phyloP scores from a whole-genome alignment of 805 yeast genomes.

The Teunomyces funiuensis region DNA sequence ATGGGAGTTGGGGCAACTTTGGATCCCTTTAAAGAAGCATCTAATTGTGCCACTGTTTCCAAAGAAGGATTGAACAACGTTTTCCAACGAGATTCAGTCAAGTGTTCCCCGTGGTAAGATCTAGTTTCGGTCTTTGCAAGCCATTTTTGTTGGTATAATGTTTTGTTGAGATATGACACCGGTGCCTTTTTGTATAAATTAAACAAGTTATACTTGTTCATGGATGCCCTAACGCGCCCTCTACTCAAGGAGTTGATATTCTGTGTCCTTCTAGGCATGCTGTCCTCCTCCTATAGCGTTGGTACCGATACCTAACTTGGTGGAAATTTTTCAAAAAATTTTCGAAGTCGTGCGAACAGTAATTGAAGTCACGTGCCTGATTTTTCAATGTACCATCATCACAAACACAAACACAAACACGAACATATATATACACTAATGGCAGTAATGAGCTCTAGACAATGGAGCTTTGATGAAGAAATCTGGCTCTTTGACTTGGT shows the following conservation, averaged over 20 bases:
- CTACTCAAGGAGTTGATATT: constrained; percentile 58
- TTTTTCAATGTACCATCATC: neutral
- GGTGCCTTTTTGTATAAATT: constrained; percentile 76
- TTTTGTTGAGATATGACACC: constrained; percentile 52
- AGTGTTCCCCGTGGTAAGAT: constrained; percentile 92
- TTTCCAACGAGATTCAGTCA: constrained; percentile 83
- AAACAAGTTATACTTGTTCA: constrained; percentile 89
- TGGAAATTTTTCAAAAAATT: constrained; percentile 2
- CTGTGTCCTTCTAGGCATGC: constrained; percentile 64
- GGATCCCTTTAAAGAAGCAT: constrained; percentile 69
- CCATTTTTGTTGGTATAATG: constrained; percentile 93
- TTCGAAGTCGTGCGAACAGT: constrained; percentile 4
- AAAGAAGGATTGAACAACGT: constrained; percentile 65
- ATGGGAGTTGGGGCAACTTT: constrained; percentile 68
- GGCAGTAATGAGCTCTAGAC: constrained; percentile 11
- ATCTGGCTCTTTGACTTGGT: constrained; percentile 58
- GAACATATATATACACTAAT: neutral
- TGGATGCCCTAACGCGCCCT: constrained; percentile 81
- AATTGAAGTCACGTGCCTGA: constrained; percentile 2
- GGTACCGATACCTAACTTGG: neutral
- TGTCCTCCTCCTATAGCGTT: constrained; percentile 1
- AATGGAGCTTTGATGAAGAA: constrained; percentile 65
- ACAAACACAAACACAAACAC: constrained; percentile 1
- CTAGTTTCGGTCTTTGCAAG: constrained; percentile 86
- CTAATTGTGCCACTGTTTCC: constrained; percentile 85